Base-by-base conservation (phyloP, 345 rosid genomes). In the Lepidium didymum region DNA sequence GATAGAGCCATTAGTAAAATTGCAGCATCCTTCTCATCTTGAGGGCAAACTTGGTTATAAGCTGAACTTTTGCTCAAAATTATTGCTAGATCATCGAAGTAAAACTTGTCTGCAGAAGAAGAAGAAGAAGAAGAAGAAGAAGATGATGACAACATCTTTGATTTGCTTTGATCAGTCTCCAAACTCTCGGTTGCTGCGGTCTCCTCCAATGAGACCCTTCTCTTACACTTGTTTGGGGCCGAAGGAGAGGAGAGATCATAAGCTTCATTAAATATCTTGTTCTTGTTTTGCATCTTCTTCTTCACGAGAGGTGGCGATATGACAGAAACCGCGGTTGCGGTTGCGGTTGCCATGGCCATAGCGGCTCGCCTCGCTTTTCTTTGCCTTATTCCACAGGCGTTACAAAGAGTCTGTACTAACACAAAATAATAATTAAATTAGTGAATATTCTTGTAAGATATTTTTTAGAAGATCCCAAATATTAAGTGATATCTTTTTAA, bases 361-460 rank as follows among this genome's bases (percentile, higher is more conserved):
- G 82, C 56, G 16, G 93, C 94, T 68, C 86, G 53, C 60, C 94
- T 83, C 3, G 94, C 97, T 80, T 92, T 92, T 75, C 98, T 84
- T 76, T 87, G 98, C 58, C 98, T 77, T 53, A 92, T 92, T 35
- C 98, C 96, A 47, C 98, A 92, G 4, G 98, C 98, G 78, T 92
- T 92, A 80, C 98, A 92, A 4, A 92, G 94, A 3, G 98, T 81
- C 98, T 92, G 85, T 70, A 69, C 53, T 36, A 65, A 38, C 33
- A 45, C 29, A 46, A 44, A 18, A n/a, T 7, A 10, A 15, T 7
- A 13, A 4, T 21, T 29, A 10, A 41, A 4, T 38, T 27, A 19
- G 15, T 37, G 25, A 58, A 4, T 21, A 13, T 37, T 36, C 43
- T 23, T 51, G 27, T 49, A 47, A 53, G 5, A 33, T 14, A 23